These are phyloP conservation scores for Fusarium scirpi DNA, from an alignment of 2,329 filamentous ascomycete genomes.

Conservation along the genomic window DNA sequence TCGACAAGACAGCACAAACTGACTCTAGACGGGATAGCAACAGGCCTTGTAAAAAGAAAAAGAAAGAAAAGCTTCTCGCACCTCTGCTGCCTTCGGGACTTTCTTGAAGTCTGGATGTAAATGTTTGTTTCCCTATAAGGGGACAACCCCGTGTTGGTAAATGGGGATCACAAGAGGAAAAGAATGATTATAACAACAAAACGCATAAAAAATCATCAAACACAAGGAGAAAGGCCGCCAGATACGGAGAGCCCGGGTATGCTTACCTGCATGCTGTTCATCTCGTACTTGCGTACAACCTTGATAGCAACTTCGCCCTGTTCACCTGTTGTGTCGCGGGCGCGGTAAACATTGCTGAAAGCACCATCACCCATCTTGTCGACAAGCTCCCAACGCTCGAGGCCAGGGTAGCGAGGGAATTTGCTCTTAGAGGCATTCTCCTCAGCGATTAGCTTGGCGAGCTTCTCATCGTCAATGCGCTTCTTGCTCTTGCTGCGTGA, in stretches of 20 bases:
- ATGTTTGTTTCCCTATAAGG: conserved; percentile 84
- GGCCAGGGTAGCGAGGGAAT: conserved; percentile 72
- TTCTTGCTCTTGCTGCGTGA: conserved; percentile 50
- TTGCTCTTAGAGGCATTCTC: conserved; percentile 88
- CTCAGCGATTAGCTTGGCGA: conserved; percentile 89
- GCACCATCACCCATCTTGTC: conserved; percentile 99
- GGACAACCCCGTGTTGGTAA: conserved; percentile 67
- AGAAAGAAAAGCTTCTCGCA: conserved; percentile 69
- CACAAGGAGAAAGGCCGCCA: conserved; percentile 41
- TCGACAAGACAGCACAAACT: conserved; percentile 34
- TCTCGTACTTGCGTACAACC: conserved; percentile 98
- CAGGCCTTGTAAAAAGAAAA: conserved; percentile 26
- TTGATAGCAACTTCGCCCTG: conserved; percentile 93
- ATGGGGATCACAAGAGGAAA: conserved; percentile 45
- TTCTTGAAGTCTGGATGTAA: conserved; percentile 97
- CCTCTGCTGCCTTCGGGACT: conserved; percentile 95
- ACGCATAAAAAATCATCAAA: conserved; percentile 27
- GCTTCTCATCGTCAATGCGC: conserved; percentile 71
- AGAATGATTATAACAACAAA: conserved; percentile 5
- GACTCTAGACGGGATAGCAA: conserved; percentile 43
- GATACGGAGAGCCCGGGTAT: conserved; percentile 42
- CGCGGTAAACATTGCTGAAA: conserved; percentile 98
- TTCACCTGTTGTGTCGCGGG: conserved; percentile 77
- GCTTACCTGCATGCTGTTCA: conserved; percentile 99
- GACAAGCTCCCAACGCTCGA: conserved; percentile 78